A percentile compares a stretch with the other conserved stretches of the same genome.
Conservation (phyloP, 2,329 filamentous ascomycete species). For the Aureobasidium sp. region DNA sequence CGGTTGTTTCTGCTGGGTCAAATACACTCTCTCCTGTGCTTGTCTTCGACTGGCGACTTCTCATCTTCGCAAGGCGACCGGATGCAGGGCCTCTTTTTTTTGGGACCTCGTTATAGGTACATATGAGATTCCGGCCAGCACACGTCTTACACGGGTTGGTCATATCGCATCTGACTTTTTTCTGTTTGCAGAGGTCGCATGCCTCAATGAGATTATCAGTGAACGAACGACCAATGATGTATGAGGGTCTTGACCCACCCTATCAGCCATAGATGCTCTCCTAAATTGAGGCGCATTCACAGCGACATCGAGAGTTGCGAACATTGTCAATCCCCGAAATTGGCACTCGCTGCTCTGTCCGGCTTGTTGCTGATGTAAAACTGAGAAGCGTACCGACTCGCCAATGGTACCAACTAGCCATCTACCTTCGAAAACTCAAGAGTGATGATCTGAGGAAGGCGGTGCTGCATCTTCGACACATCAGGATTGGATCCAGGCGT, state of each 20-base stretch:
- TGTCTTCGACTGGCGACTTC: slow-evolving; percentile 34
- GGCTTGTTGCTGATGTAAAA: too few relatives aligned
- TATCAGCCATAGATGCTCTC: not conserved
- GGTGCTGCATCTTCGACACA: too few relatives aligned
- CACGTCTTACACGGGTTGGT: slow-evolving; percentile 44
- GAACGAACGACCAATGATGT: not conserved
- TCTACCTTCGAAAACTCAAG: too few relatives aligned
- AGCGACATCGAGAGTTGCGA: not conserved
- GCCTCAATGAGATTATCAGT: slow-evolving; percentile 22
- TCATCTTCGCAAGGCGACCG: slow-evolving; percentile 43
- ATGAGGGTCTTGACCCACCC: not conserved
- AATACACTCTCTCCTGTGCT: not conserved
- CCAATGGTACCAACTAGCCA: too few relatives aligned
- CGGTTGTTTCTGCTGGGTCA: not conserved
- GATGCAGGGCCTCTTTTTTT: slow-evolving; percentile 44
- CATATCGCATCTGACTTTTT: slow-evolving; percentile 46
- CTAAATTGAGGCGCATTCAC: not conserved
- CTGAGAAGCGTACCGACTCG: too few relatives aligned
- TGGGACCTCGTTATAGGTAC: slow-evolving; percentile 46
- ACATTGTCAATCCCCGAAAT: not conserved
- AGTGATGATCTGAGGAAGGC: too few relatives aligned
- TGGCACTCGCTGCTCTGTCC: too few relatives aligned
- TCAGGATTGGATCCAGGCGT: too few relatives aligned
- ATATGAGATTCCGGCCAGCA: slow-evolving; percentile 42
- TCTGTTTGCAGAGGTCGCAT: slow-evolving; percentile 48